These are phyloP conservation scores for Penicillium coffeae DNA, from an alignment of 495 filamentous ascomycete genomes.

Conservation along the genomic window DNA sequence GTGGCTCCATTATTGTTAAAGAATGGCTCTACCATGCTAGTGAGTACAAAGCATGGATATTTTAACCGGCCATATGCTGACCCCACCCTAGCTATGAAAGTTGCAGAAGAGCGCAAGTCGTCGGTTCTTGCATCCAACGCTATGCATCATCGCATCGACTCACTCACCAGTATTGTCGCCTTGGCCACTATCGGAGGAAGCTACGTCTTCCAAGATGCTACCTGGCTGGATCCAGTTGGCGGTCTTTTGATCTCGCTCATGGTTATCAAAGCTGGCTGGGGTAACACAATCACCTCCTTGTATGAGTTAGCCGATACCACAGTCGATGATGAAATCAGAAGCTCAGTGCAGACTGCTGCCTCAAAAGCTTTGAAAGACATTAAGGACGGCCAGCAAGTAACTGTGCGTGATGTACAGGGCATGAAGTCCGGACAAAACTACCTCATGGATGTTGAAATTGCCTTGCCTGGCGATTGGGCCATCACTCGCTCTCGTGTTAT, in stretches of 20 bases:
- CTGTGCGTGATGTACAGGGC: constrained; percentile 71
- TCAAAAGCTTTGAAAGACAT: constrained; percentile 52
- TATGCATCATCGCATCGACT: constrained; percentile 93
- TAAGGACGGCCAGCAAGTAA: constrained; percentile 39
- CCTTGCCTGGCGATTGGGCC: constrained; percentile 68
- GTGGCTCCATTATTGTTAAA: constrained; percentile 83
- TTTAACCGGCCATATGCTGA: neutral
- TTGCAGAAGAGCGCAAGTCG: constrained; percentile 89
- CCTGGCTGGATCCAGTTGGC: constrained; percentile 94
- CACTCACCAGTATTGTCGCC: constrained; percentile 88
- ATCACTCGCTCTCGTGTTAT: constrained; percentile 62
- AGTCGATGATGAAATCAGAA: constrained; percentile 77
- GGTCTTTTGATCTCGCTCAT: constrained; percentile 86
- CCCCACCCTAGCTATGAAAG: constrained; percentile 75
- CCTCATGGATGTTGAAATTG: constrained; percentile 80
- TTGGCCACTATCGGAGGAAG: constrained; percentile 81
- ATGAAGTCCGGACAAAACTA: constrained; percentile 96
- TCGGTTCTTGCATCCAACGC: constrained; percentile 97
- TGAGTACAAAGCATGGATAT: constrained; percentile 45
- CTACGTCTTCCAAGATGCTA: constrained; percentile 76
- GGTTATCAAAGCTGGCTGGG: constrained; percentile 86
- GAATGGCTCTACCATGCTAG: constrained; percentile 97
- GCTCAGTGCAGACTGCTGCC: constrained; percentile 60
- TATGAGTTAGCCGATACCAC: constrained; percentile 86
- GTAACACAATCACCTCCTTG: constrained; percentile 76